Base-by-base conservation (phyloP, 371 early-diverging fungal species). In the Rhizopus microsporus region DNA sequence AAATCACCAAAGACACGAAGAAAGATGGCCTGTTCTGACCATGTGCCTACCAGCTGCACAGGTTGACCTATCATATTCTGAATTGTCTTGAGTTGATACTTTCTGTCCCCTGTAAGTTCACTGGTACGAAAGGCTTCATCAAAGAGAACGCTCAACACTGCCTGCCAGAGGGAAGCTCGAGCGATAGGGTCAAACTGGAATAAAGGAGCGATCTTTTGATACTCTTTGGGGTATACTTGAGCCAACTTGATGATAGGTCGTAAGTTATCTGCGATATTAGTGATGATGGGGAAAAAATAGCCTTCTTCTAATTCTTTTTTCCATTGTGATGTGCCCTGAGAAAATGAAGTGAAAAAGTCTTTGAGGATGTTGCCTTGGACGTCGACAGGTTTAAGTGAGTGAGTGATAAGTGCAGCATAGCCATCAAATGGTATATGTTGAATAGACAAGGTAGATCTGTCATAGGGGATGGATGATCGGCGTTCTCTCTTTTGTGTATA, bases 171-270 rank as follows among this genome's bases (percentile, higher is more conserved):
- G 7, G 23, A 45, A 0, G 56, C 43, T n/a, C 71, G 38, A 4
- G 71, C 67, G 0, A 48, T 15, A 10, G 65, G 67, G 38, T 71
- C 71, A 54, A 71, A 67, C 29, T 51, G 49, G 54, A 71, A 71
- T 1, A 67, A 40, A 44, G 60, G 60, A 5, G 48, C 51, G 3
- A 70, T 51, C 12, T 45, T 33, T 1, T 46, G 39, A 43, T 32
- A 62, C 9, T 29, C 4, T 0, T 10, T 8, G 0, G 51, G 51
- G 3, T 50, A 51, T 1, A 47, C 12, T 23, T 59, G 54, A 30
- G 55, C 54, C 57, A 59, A 9, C 39, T 56, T 59, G 23, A 60
- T 51, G 7, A 64, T 15, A 17, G 43, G 51, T 34, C 49, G 54
- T 32, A 44, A 56, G 37, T 32, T 33, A 16, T 37, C 44, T 40